phyloP scores from a whole-genome alignment of 768 basidiomycete species.

The Tulasnella sp. region DNA sequence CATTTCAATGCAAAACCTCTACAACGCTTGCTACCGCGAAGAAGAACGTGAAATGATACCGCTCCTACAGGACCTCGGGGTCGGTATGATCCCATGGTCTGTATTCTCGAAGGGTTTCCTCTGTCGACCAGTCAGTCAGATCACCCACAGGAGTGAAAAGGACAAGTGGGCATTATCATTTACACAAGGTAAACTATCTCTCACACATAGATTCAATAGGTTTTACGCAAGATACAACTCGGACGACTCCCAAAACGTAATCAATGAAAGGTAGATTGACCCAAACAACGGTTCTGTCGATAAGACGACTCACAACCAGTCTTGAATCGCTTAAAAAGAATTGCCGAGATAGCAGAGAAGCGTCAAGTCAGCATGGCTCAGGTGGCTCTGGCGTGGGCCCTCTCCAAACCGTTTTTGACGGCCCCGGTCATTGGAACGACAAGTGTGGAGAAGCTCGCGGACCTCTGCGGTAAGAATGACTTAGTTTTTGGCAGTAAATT shows the following conservation, averaged over 20 bases:
- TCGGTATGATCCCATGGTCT: conserved; percentile 17
- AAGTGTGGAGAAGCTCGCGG: conserved; percentile 21
- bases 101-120: conserved; percentile 14
- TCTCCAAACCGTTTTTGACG: not conserved
- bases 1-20: conserved; percentile 4
- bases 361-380: conserved; percentile 25
- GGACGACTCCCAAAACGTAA: not conserved
- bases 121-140: not conserved
- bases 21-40: conserved; percentile 15
- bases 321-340: not conserved
- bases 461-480: conserved; percentile 35
- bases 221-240: not conserved
- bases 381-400: conserved; percentile 21
- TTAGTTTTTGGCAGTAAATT: too few species aligned
- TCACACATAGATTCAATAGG: not conserved
- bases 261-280: not conserved
- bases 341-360: conserved; percentile 23
- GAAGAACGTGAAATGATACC: conserved; percentile 20
- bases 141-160: not conserved
- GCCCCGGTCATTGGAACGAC: conserved; percentile 10
- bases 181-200: not conserved
- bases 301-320: not conserved
- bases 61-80: conserved; percentile 12
- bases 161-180: not conserved
- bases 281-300: not conserved